phyloP scores from a whole-genome alignment of 139 green algal species.

The Tetraselmis striata region DNA sequence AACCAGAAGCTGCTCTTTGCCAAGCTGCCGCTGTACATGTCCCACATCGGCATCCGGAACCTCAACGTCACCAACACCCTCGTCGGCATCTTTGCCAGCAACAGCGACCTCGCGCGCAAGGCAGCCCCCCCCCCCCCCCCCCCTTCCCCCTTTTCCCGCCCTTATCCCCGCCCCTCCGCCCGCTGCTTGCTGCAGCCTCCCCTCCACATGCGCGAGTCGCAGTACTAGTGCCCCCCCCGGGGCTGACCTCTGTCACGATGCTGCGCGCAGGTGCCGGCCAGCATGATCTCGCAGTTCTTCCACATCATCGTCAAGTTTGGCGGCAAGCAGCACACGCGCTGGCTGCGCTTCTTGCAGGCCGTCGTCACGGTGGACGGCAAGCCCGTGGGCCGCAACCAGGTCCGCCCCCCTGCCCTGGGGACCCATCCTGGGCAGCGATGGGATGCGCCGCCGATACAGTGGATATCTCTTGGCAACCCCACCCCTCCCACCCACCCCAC shows the following conservation, averaged over 20 bases:
- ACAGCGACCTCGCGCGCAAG: neutral
- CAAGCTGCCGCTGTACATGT: slow-evolving; percentile 12
- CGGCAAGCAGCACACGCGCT: slow-evolving; percentile 21
- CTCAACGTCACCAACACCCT: slow-evolving; percentile 16
- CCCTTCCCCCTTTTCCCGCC: too few species aligned
- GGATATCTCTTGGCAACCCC: too few species aligned
- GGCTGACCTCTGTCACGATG: too few species aligned
- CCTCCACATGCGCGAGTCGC: too few species aligned
- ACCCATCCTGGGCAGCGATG: too few species aligned
- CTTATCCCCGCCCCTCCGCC: too few species aligned
- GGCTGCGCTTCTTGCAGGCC: slow-evolving; percentile 20
- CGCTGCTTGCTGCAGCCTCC: too few species aligned
- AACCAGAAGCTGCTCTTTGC: slow-evolving; percentile 16
- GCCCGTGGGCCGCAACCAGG: slow-evolving; percentile 27
- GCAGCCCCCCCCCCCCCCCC: too few species aligned
- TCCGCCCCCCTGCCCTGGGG: neutral
- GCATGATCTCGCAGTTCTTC: slow-evolving; percentile 17
- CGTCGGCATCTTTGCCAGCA: neutral
- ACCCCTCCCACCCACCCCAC: too few species aligned
- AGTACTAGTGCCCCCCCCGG: too few species aligned
- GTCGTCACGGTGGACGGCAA: slow-evolving; percentile 23
- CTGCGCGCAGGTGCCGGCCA: neutral
- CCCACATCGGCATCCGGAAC: neutral
- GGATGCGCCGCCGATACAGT: too few species aligned
- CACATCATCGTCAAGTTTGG: slow-evolving; percentile 21